Evolutionary conservation across 768 basidiomycete species (phyloP), one percentile per base, ranked within the genome.

Genomic region (Leccinum arenicola): DNA sequence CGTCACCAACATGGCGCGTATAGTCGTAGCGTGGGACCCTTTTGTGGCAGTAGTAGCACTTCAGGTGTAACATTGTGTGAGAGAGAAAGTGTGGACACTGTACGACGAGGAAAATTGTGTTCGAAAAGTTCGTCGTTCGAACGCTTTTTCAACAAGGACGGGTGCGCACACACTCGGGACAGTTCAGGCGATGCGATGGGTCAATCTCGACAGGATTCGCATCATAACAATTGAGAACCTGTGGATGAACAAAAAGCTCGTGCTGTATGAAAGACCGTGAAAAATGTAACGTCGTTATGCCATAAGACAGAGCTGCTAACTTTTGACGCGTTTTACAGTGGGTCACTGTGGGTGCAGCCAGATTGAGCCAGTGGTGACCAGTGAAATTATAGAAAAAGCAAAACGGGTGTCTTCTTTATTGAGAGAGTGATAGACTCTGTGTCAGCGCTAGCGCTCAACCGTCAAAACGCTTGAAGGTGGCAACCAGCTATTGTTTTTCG

Each of bases 31-130:
- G 64, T 38, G 54, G 2, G 45, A 69, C n/a, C n/a, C n/a, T 7
- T 15, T 43, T 11, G 31, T 54, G 48, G 38, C 68, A 70, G 40
- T 63, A 54, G 50, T 58, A 50, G 19, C 68, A 69, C 61, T 58
- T 31, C 59, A 70, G 25, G 25, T 25, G 25, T 25, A 25, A 25
- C 25, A 25, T 25, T 62, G 36, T 3, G 36, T 36, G 35, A 12
- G 36, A 7, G 17, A 40, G 38, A 17, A 17, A 40, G 8, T 17
- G 35, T 38, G 38, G 38, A 38, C 17, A 6, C 38, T 40, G 38
- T 40, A n/a, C 8, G 38, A 40, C 17, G 17, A 1, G 38, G 15
- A 17, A n/a, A 40, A n/a, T 17, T 8, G 3, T 17, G 15, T 38
- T 8, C 15, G 36, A 38, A 38, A 8, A 17, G 17, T n/a, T n/a